These are phyloP conservation scores for Fennellomyces sp. DNA, from an alignment of 371 early-diverging fungal species.

Conservation along the genomic window DNA sequence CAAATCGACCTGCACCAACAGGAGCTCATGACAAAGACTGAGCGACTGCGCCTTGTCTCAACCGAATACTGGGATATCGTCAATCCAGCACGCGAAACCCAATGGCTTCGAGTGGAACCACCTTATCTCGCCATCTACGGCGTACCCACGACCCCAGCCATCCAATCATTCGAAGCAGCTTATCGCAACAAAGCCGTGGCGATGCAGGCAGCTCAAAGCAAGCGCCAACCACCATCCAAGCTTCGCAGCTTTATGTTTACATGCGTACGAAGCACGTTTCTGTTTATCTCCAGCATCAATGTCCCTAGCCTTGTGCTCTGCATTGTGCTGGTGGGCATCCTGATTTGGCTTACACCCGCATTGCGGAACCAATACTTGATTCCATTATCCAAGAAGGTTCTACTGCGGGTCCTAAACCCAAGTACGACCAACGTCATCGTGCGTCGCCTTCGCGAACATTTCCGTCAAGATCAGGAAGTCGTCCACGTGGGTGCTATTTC, in stretches of 20 bases:
- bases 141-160: background rate
- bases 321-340: conserved; percentile 23
- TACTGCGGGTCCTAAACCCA: background rate
- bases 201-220: background rate
- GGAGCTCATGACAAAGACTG: background rate
- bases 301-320: conserved; percentile 26
- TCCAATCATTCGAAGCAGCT: background rate
- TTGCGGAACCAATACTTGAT: conserved; percentile 28
- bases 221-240: conserved; percentile 1
- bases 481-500: conserved; percentile 41
- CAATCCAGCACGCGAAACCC: conserved; percentile 24
- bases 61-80: conserved; percentile 28
- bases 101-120: conserved; percentile 19
- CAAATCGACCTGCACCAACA: background rate
- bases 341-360: conserved; percentile 34
- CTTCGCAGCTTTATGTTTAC: conserved; percentile 11
- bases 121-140: conserved; percentile 11
- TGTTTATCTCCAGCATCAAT: conserved; percentile 20
- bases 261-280: conserved; percentile 3
- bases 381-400: conserved; percentile 20
- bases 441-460: conserved; percentile 13
- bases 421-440: background rate
- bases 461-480: conserved; percentile 27
- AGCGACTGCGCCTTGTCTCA: conserved; percentile 16
- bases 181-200: background rate